phyloP scores from a whole-genome alignment of 345 rosid species.

The Hypericum androsaemum region DNA sequence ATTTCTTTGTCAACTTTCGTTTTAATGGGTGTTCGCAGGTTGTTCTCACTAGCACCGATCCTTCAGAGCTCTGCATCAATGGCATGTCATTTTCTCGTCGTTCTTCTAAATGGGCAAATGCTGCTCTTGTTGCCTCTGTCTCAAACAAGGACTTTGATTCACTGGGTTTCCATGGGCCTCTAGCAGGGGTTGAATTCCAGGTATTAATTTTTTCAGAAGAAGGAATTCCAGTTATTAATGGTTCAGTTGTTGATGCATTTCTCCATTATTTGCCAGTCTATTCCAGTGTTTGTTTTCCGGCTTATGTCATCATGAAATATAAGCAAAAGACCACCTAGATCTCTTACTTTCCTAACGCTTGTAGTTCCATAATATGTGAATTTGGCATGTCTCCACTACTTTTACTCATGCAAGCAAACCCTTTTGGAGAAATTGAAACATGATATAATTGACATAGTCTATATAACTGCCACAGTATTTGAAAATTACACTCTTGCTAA shows the following conservation, averaged over 20 bases:
- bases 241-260: background rate
- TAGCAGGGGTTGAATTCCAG: slow-evolving; percentile 92
- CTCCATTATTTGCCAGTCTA: background rate
- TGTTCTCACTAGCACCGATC: slow-evolving; percentile 80
- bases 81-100: slow-evolving; percentile 98
- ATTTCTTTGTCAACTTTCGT: background rate
- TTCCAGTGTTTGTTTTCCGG: background rate
- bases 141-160: slow-evolving; percentile 59
- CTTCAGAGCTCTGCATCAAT: slow-evolving; percentile 80
- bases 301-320: too few species aligned
- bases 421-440: too few species aligned
- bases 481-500: too few species aligned
- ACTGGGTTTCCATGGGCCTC: slow-evolving; percentile 64
- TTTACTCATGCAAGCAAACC: too few species aligned
- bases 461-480: too few species aligned
- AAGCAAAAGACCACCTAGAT: too few species aligned
- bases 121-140: slow-evolving; percentile 77
- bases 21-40: slow-evolving; percentile 39
- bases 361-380: too few species aligned
- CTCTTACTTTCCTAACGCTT: too few species aligned
- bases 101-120: slow-evolving; percentile 94
- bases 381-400: too few species aligned
- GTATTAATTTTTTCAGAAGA: too few species aligned
- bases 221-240: slow-evolving; percentile 69
- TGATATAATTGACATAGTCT: too few species aligned